phyloP scores from a whole-genome alignment of 306 rosid species.

The Amphicarpaea edgeworthii region DNA sequence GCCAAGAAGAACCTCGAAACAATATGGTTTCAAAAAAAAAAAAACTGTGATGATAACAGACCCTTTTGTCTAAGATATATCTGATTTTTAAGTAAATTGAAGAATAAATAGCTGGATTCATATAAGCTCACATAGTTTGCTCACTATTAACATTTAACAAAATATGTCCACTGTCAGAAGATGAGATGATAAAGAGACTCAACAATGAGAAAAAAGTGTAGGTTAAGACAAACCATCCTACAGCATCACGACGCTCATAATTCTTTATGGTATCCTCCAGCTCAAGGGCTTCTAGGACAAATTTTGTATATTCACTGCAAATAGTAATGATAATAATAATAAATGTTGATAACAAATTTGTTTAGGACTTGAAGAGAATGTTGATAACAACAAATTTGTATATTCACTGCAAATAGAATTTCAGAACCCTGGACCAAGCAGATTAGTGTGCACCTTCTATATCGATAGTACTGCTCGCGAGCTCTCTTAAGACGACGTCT shows the following conservation, averaged over 20 bases:
- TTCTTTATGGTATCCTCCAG: slow-evolving; percentile 88
- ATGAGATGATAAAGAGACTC: slow-evolving; percentile 12
- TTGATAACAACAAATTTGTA: too few relatives aligned
- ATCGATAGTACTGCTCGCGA: slow-evolving; percentile 83
- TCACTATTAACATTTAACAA: neutral
- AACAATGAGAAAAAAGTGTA: slow-evolving; percentile 7
- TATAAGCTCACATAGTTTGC: slow-evolving; percentile 8
- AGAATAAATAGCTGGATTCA: neutral
- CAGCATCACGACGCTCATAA: slow-evolving; percentile 65
- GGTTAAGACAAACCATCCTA: slow-evolving; percentile 78
- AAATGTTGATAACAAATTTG: slow-evolving; percentile 17
- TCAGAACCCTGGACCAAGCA: slow-evolving; percentile 12
- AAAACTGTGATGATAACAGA: too few relatives aligned
- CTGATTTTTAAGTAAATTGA: neutral
- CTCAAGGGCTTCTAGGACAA: slow-evolving; percentile 85
- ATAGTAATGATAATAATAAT: slow-evolving; percentile 47
- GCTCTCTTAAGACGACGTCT: slow-evolving; percentile 89
- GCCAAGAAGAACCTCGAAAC: neutral
- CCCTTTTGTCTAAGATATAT: neutral
- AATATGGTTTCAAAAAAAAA: too few relatives aligned
- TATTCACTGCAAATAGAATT: too few relatives aligned
- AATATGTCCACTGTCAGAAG: neutral
- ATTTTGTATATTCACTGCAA: slow-evolving; percentile 86
- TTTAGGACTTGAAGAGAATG: slow-evolving; percentile 31
- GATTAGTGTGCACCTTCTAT: slow-evolving; percentile 71